Base-by-base conservation (phyloP, 495 filamentous ascomycete genomes). In the Bryoglossum gracile region DNA sequence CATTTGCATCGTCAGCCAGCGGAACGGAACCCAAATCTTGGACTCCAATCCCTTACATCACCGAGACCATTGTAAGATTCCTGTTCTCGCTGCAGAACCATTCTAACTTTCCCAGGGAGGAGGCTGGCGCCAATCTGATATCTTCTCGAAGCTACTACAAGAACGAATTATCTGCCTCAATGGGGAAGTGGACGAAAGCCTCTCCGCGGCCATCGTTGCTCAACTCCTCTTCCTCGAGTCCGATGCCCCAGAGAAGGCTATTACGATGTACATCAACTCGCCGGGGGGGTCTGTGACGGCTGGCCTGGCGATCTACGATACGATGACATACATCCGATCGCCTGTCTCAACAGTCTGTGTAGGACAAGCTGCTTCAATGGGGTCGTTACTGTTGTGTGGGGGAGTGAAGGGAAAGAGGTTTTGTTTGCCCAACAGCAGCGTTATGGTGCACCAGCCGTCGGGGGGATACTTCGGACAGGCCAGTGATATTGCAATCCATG, bases 161-260 rank as follows among this genome's bases (percentile, higher is more conserved):
- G 92, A 98, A 72, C 89, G 92, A 50, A 96, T 98, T 62, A 76
- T 98, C 61, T 96, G 87, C 59, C 81, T 98, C 24, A 96, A 95
- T 61, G 92, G 92, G 56, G 70, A 82, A 57, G 91, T 98, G 50
- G 83, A 96, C 70, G 88, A 95, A 57, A 80, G 74, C 16, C 75
- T 89, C 41, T 94, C 89, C 33, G 89, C 94, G 24, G 84, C 86
- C 41, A 87, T 95, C 56, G 91, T 96, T 18, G 88, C 92, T 1
- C 92, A 98, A 62, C 81, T 98, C 50, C 84, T 98, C 53, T 97
- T 89, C 76, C 89, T 97, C 62, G 92, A 98, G 77, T 92, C 92
- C 53, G 92, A 96, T 59, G 87, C 87, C 67, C 92, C 91, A 4
- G 71, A 89, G 51, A 95, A 95, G 64, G 82, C 89, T 23, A 96